These are phyloP conservation scores for Calendula officinalis DNA, from an alignment of 129 eudicot genomes.

Conservation along the genomic window DNA sequence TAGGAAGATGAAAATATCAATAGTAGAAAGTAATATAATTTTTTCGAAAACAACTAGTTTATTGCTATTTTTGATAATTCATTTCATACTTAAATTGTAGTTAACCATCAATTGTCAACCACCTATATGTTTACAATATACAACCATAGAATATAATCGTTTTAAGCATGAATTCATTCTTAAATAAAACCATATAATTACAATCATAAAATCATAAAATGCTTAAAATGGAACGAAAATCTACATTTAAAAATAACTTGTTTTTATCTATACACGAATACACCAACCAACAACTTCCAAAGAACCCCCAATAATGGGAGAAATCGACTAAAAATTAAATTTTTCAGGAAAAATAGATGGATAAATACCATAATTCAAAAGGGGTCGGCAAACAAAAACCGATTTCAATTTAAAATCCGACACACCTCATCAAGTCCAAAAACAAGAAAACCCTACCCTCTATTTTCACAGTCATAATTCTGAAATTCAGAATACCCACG, in stretches of 20 bases:
- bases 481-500: slow-evolving; percentile 34
- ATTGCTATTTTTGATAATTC: too few relatives aligned
- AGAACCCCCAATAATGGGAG: slow-evolving; percentile 8
- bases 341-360: background rate
- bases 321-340: background rate
- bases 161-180: too few relatives aligned
- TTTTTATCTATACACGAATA: background rate
- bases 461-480: slow-evolving; percentile 12
- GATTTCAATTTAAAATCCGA: slow-evolving; percentile 16
- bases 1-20: too few relatives aligned
- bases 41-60: too few relatives aligned
- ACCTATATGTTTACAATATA: too few relatives aligned
- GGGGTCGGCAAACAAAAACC: slow-evolving; percentile 26
- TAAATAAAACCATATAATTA: too few relatives aligned
- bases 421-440: slow-evolving; percentile 11
- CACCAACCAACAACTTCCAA: slow-evolving; percentile 15
- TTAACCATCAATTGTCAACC: too few relatives aligned
- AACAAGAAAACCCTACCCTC: slow-evolving; percentile 30
- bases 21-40: too few relatives aligned
- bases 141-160: too few relatives aligned
- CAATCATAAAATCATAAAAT: too few relatives aligned
- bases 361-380: slow-evolving; percentile 26
- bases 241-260: background rate
- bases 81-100: too few relatives aligned
- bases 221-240: too few relatives aligned